phyloP scores from a whole-genome alignment of 345 rosid species.

The Garcia nutans region DNA sequence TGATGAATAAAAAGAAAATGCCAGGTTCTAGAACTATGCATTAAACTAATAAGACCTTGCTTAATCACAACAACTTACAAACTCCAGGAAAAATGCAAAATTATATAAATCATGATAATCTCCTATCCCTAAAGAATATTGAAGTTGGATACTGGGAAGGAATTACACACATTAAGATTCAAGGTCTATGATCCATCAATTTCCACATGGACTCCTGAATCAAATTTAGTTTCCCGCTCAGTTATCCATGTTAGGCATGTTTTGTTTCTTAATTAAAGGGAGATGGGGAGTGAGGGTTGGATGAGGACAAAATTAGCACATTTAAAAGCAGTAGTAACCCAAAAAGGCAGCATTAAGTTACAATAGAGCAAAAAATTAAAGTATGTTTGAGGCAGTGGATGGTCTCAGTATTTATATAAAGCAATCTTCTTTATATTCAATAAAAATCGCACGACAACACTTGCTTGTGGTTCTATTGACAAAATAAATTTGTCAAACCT shows the following conservation, averaged over 20 bases:
- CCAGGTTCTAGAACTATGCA: neutral
- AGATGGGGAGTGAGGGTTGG: neutral
- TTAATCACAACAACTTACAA: neutral
- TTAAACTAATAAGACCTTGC: neutral
- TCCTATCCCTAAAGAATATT: neutral
- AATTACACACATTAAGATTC: neutral
- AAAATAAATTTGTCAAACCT: slow-evolving; percentile 39
- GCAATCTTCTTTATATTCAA: neutral
- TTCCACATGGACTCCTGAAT: neutral
- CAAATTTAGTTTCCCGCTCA: neutral
- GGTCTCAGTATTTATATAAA: neutral
- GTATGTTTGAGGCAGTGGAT: neutral
- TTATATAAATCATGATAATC: neutral
- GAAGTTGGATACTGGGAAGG: neutral
- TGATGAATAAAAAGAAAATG: neutral
- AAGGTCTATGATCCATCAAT: neutral
- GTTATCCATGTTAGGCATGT: neutral
- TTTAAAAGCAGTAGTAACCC: neutral
- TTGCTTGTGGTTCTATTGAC: neutral
- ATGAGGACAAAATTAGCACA: neutral
- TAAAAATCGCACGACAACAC: neutral
- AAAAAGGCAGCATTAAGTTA: neutral
- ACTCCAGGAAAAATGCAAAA: neutral
- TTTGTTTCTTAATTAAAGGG: neutral
- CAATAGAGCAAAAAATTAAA: neutral